phyloP scores from a whole-genome alignment of 495 filamentous ascomycete genomes.

The Penicillium coffeae region DNA sequence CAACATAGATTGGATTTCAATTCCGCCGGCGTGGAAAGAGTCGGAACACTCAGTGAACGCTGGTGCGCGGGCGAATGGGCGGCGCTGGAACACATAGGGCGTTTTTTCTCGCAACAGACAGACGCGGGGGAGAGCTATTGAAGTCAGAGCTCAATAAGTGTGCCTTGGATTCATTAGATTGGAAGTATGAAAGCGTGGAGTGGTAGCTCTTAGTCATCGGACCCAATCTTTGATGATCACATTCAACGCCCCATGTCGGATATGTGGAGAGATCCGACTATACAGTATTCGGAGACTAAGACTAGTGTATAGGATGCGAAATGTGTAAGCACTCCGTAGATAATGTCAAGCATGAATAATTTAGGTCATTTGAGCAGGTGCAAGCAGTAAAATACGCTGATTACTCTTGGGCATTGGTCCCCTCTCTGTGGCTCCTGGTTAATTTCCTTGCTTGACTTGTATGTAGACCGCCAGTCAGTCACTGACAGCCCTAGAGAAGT shows the following conservation, averaged over 20 bases:
- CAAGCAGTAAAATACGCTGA: no score
- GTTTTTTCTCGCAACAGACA: background rate
- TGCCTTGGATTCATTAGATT: no score
- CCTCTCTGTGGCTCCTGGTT: no score
- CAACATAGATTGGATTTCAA: constrained; percentile 2
- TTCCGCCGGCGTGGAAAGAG: constrained; percentile 1
- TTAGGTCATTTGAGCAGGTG: no score
- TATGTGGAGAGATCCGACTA: background rate
- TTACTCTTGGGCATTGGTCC: no score
- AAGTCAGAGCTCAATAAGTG: no score
- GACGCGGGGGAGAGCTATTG: no score
- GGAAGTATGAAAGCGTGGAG: constrained; percentile 4
- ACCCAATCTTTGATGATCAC: constrained; percentile 12
- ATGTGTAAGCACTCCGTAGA: no score
- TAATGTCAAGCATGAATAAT: no score
- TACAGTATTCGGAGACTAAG: no score
- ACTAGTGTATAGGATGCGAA: no score
- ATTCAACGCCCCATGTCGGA: background rate
- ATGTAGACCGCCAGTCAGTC: background rate
- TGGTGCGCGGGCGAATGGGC: constrained; percentile 8
- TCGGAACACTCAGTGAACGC: background rate
- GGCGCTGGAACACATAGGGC: constrained; percentile 4
- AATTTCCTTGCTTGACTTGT: no score
- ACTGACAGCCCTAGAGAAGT: constrained; percentile 19
- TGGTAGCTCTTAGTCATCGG: constrained; percentile 34